These are phyloP conservation scores for Rosa chinensis DNA, from an alignment of 306 rosid genomes.

Conservation along the genomic window DNA sequence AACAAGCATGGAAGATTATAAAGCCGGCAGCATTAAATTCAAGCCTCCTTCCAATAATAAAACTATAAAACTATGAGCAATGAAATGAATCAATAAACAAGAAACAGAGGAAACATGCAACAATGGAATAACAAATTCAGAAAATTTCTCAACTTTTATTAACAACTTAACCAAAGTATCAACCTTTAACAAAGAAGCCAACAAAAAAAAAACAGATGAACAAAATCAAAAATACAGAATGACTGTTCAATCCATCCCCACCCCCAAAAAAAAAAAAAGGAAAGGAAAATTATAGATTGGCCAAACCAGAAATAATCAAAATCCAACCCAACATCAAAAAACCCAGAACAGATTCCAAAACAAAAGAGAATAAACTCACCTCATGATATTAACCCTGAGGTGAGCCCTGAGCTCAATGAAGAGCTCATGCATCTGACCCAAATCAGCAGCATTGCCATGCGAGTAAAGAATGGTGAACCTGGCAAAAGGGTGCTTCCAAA, in stretches of 20 bases:
- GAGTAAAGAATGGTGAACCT: constrained; percentile 88
- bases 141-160: neutral
- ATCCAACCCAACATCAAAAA: neutral
- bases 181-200: neutral
- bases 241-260: neutral
- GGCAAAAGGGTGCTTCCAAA: constrained; percentile 86
- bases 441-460: constrained; percentile 98
- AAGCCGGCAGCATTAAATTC: constrained; percentile 5
- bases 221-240: neutral
- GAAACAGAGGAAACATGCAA: constrained; percentile 5
- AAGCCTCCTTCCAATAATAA: constrained; percentile 1
- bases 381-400: constrained; percentile 91
- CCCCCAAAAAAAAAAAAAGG: neutral
- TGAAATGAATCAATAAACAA: neutral
- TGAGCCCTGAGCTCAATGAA: constrained; percentile 96
- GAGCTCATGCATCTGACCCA: constrained; percentile 94
- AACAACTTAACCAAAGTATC: neutral
- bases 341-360: neutral
- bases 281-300: neutral
- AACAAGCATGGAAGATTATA: constrained; percentile 1
- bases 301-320: neutral
- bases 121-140: too few species aligned
- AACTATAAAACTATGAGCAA: neutral
- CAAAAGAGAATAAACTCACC: constrained; percentile 30
- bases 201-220: neutral